phyloP scores from a whole-genome alignment of 2,329 filamentous ascomycete species.

The Fusarium pininemorale region DNA sequence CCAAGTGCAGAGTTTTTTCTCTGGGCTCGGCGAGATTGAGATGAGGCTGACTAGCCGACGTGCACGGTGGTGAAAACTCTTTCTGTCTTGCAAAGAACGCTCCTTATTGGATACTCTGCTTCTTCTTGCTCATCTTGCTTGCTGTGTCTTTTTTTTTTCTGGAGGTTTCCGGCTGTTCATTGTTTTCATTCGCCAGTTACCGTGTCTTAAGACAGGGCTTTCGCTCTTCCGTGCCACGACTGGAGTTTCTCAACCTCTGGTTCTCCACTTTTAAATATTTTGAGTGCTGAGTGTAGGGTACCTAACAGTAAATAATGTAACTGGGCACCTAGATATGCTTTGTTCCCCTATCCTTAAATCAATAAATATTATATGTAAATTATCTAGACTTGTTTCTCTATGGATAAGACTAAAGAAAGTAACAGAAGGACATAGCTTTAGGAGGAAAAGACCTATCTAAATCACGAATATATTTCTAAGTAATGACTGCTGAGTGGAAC shows the following conservation, averaged over 20 bases:
- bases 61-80: neutral
- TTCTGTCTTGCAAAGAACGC: neutral
- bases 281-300: neutral
- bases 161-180: neutral
- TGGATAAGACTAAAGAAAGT: too few species aligned
- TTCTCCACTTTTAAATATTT: neutral
- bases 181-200: neutral
- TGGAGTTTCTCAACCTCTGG: neutral
- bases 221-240: neutral
- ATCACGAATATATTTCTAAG: too few species aligned
- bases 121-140: neutral
- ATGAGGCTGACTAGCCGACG: slow-evolving; percentile 5
- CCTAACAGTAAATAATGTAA: neutral
- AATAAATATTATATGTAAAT: too few species aligned
- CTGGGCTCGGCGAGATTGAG: neutral
- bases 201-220: too few species aligned
- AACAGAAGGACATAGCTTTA: rapidly evolving
- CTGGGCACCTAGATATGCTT: neutral
- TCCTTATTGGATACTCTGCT: neutral
- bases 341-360: too few species aligned
- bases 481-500: rapidly evolving
- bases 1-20: neutral
- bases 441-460: too few species aligned
- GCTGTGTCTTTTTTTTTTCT: too few species aligned
- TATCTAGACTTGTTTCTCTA: rapidly evolving